A percentile compares a stretch with the other conserved stretches of the same genome.
Evolutionary conservation across 805 yeast species (phyloP).

Genomic region (Candida xyloterini): DNA sequence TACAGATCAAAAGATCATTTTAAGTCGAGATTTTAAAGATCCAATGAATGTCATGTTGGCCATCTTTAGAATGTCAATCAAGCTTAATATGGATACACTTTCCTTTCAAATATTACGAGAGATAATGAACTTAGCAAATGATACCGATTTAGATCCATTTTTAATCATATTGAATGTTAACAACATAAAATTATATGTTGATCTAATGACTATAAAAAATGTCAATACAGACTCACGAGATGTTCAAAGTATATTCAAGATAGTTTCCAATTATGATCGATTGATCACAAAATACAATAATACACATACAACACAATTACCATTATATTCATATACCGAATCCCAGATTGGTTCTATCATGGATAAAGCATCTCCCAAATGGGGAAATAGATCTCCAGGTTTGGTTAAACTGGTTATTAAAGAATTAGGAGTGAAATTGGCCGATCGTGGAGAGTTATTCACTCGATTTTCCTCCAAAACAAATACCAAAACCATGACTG

Average conservation of each 20-base stretch:
- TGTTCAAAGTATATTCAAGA: constrained; percentile 7
- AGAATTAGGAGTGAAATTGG: constrained; percentile 14
- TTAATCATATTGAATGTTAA: constrained; percentile 1
- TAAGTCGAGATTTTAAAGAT: not conserved
- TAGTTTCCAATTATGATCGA: constrained; percentile 13
- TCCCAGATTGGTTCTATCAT: constrained; percentile 12
- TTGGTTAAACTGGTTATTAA: constrained; percentile 7
- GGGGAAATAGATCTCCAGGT: constrained; percentile 1
- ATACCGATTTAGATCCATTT: not conserved
- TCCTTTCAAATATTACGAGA: constrained; percentile 4
- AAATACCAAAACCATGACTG: constrained; percentile 8
- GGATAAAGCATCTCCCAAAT: constrained; percentile 9
- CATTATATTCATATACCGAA: constrained; percentile 9
- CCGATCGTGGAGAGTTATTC: constrained; percentile 6
- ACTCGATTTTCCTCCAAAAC: not conserved
- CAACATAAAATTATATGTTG: constrained; percentile 12
- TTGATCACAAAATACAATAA: constrained; percentile 9
- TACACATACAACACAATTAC: constrained; percentile 1
- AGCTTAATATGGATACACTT: not conserved
- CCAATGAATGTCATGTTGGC: constrained; percentile 3
- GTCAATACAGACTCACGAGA: constrained; percentile 8
- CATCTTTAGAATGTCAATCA: constrained; percentile 8
- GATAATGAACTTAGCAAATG: not conserved
- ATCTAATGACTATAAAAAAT: constrained; percentile 14
- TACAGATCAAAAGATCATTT: not conserved